These are phyloP conservation scores for Flaveria floridana DNA, from an alignment of 140 eudicot genomes.

Conservation along the genomic window DNA sequence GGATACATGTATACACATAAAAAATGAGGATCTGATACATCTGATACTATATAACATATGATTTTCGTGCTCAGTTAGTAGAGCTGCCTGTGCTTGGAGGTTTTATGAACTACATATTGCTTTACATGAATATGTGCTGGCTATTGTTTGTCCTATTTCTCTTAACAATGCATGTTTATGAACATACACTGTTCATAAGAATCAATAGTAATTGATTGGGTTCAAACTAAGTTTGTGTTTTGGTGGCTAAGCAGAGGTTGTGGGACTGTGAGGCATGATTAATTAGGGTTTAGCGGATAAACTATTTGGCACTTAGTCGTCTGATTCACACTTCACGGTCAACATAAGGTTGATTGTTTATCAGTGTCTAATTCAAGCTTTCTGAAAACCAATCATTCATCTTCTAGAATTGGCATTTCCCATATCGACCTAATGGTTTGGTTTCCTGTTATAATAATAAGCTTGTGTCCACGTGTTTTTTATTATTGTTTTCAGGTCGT, in stretches of 20 bases:
- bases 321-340: background rate
- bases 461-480: background rate
- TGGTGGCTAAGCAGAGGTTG: background rate
- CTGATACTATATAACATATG: background rate
- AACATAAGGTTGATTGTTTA: background rate
- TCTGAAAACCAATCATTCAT: background rate
- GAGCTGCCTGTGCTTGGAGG: too few relatives aligned
- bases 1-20: background rate
- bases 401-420: background rate
- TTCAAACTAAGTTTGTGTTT: background rate
- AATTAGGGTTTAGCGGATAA: background rate
- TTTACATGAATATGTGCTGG: background rate
- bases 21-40: background rate
- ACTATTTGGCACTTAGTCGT: background rate
- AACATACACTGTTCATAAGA: background rate
- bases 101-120: too few relatives aligned
- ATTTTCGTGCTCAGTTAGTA: too few relatives aligned
- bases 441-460: background rate
- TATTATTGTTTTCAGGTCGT: background rate
- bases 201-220: background rate
- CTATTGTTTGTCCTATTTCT: background rate
- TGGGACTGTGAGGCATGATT: slow-evolving; percentile 5
- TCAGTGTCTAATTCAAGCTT: background rate
- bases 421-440: background rate
- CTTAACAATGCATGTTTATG: background rate